Base-by-base conservation (phyloP, 306 rosid genomes). In the Albizia julibrissin region DNA sequence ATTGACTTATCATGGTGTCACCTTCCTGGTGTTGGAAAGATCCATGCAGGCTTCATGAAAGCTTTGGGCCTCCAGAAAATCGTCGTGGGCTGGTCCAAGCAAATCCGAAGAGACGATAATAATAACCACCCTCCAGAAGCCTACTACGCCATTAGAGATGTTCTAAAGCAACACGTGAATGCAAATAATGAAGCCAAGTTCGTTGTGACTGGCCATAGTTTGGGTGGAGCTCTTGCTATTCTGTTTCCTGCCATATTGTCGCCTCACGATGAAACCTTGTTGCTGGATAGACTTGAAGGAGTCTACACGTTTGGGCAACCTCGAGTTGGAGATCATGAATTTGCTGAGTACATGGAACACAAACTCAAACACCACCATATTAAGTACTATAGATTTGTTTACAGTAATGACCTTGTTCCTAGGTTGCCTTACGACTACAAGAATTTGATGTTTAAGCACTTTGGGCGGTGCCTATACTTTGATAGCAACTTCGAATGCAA, bases 291-390 rank as follows among this genome's bases (percentile, higher is more conserved):
- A 49, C 76, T 91, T 21, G 89, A 89, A 59, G 95, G 92, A n/a
- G 90, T 93, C 14, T 88, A 93, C 72, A 93, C 92, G 16, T 93
- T 88, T 82, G 97, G 94, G 16, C 94, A 91, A 80, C 97, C 95
- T 10, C 86, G 95, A 73, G 91, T 91, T 50, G 95, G 97, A 22
- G 89, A 88, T 34, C 16, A 39, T 33, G 64, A 12, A 2, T 93
- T 84, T 62, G 89, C 88, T 0, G 56, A 69, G 1, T 91, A 81
- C 81, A 89, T 93, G 97, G 83, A 88, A 21, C 40, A 18, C 0
- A 44, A 85, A 3, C 46, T 93, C 82, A 31, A 33, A 14, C 50
- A 79, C 1, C 62, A 88, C 80, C 24, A 50, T 1, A 81, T 90
- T n/a, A 78, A 72, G 74, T 92, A 86, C 83, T 88, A 58, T 27